Evolutionary conservation across 2,329 filamentous ascomycete species (phyloP), one percentile per base, ranked within the genome.

Genomic region (Microcyclospora tardicrescens): DNA sequence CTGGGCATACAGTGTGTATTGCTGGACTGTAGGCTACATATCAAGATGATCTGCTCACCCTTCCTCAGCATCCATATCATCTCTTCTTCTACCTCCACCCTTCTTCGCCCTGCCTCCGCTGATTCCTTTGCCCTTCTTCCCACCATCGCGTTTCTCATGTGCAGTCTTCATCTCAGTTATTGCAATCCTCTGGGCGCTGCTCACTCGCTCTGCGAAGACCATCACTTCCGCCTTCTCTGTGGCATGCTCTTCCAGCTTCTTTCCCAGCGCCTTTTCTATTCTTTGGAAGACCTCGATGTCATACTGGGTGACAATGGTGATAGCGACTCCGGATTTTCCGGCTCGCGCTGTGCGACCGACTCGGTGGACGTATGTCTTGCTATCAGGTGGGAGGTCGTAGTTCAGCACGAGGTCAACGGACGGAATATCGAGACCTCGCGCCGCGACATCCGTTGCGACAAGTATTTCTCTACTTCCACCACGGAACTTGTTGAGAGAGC

Each of bases 381-480:
- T 83, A 61, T 93, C 84, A 19, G 77, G 73, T 0, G 86, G 84
- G 2, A 94, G 64, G 53, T 94, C 86, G 48, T 79, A 83, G 62
- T 94, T 94, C 48, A 94, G 60, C 2, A 95, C 84, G 0, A 89
- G 65, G 48, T 93, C 85, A 10, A 95, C 86, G n/a, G 77, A 81
- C 10, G 86, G 86, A 34, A 95, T 93, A 66, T 95, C 87, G 6
- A 95, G 70, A 69, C 87, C 89, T 58, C 87, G 79, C 1, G 87
- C 84, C 1, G 87, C 87, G n/a, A 95, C 84, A 58, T 95, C 87
- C 0, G 87, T 95, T 10, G 86, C 86, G 3, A 95, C 82, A 3
- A 98, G 73, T 30, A 98, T 89, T 48, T 93, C 77, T 32, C 86
- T 72, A n/a, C 73, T 75, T 6, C 79, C 77, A 2, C 81, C 70